Evolutionary conservation across 2,329 filamentous ascomycete species (phyloP), one percentile per base, ranked within the genome.

Genomic region (Apiospora marii): DNA sequence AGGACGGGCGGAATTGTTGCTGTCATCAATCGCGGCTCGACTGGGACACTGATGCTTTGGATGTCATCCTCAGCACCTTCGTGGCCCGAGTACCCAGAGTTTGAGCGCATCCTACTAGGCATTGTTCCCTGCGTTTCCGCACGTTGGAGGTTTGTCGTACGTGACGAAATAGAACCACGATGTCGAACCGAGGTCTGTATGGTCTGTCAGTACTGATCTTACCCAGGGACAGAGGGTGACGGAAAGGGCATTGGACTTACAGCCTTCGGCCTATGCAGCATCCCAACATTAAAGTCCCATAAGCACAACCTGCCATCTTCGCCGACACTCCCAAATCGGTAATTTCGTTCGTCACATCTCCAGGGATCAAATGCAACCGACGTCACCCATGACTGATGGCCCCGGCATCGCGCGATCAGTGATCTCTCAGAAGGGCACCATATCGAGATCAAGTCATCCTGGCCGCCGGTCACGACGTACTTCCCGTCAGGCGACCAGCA

Each of bases 401-500:
- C 96, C 79, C 97, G 94, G 81, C 96, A 98, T 74, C 96, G 91
- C 24, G 96, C 96, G 69, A 99, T 92, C 69, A 99, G 91, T 70
- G 92, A 90, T 67, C 91, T 91, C 78, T 98, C 96, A 53, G 91
- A 89, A 49, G 98, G 87, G 22, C 92, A 96, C 96, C 96, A 99
- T 77, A 99, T 98, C 0, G 95, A 97, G 16, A 99, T 93, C 13
- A 98, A 86, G 81, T 99, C 96, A 81, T 99, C 96, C 83, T 98
- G 96, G 5, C 96, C 95, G 70, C 96, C 96, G 0, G 96, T 98
- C 24, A 99, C 87, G 70, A 99, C 92, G 81, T 98, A 99, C 81
- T 97, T 96, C 70, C 95, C 95, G 80, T 99, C 96, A 13, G 96
- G 96, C 8, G 96, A 98, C 96, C 96, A 99, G 83, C 94, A 97